Evolutionary conservation across 2,329 filamentous ascomycete genomes (phyloP), one percentile per base, ranked within the genome.

Genomic region (Ophiostoma ips): DNA sequence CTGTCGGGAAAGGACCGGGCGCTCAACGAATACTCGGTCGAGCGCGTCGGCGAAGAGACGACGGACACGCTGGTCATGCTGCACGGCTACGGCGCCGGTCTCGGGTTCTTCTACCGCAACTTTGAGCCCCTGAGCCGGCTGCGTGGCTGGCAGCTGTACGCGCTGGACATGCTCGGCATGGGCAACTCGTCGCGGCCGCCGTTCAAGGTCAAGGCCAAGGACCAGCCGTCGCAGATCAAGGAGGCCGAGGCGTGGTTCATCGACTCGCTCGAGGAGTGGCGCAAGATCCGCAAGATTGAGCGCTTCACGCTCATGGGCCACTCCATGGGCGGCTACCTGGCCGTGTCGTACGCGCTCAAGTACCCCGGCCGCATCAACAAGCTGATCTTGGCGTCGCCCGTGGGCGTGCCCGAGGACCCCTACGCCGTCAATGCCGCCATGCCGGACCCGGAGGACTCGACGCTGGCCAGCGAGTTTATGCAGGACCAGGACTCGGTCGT

Each of bases 61-160:
- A 83, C 94, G 44, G 83, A 96, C 61, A 92, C 87, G 40, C 72
- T 98, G 15, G 90, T 98, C 41, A 94, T 98, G 79, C 71, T 98
- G 5, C 92, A 98, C 63, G 92, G 92, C 54, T 98, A 98, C 64
- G 92, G 92, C 44, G 92, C 92, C 2, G 92, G 92, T 0, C 74
- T 98, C 1, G 92, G 90, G 19, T 96, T 98, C 68, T 98, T 94
- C 72, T 98, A 95, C 73, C 90, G 92, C 68, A 98, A 98, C 63
- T 95, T 94, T 53, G 92, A 98, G 65, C 80, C 83, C 6, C 68
- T 98, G 33, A 89, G 83, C 43, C 80, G 89, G 16, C 69, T 80
- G 1, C 71, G 75, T 28, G 88, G 89, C 28, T 94, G 92, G 81
- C 89, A 87, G 60, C 68, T 98, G 16, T 96, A 92, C 62, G 87